Percentiles rank a stretch among this genome's conserved stretches.
Evolutionary conservation across 2,329 filamentous ascomycete species (phyloP).

Genomic region (Ilyonectria destructans): DNA sequence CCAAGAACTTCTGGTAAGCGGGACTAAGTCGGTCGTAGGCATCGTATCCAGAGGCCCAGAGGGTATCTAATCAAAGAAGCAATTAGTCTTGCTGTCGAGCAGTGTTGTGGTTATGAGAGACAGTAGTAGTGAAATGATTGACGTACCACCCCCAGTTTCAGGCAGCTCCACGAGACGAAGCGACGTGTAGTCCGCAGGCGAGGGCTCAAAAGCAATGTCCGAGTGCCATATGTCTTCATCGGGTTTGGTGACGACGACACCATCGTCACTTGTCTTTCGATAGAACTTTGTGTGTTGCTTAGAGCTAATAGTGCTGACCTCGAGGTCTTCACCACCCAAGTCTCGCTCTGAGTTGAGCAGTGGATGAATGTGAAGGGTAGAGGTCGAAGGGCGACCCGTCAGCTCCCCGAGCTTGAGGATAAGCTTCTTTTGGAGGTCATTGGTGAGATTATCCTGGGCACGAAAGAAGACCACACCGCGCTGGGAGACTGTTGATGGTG

Average conservation of each 20-base stretch:
- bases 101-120: background rate
- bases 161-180: constrained; percentile 70
- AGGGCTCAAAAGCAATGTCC: constrained; percentile 77
- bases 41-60: constrained; percentile 80
- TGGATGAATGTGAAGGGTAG: constrained; percentile 74
- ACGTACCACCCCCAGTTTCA: constrained; percentile 67
- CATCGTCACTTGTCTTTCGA: constrained; percentile 53
- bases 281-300: constrained; percentile 69
- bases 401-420: constrained; percentile 74
- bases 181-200: constrained; percentile 75
- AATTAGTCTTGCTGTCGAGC: background rate
- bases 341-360: constrained; percentile 69
- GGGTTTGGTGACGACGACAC: constrained; percentile 38
- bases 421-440: constrained; percentile 78
- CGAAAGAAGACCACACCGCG: constrained; percentile 82
- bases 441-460: constrained; percentile 72
- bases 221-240: constrained; percentile 66
- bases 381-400: constrained; percentile 70
- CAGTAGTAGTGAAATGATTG: background rate
- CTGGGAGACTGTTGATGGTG: constrained; percentile 69
- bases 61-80: constrained; percentile 62
- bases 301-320: constrained; percentile 76
- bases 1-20: constrained; percentile 71
- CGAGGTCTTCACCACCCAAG: constrained; percentile 69
- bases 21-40: constrained; percentile 76